Percentiles rank a stretch among this genome's conserved stretches.
These are phyloP conservation scores for Trichosporon sp. DNA, from an alignment of 1,284 basidiomycete species.

Conservation along the genomic window DNA sequence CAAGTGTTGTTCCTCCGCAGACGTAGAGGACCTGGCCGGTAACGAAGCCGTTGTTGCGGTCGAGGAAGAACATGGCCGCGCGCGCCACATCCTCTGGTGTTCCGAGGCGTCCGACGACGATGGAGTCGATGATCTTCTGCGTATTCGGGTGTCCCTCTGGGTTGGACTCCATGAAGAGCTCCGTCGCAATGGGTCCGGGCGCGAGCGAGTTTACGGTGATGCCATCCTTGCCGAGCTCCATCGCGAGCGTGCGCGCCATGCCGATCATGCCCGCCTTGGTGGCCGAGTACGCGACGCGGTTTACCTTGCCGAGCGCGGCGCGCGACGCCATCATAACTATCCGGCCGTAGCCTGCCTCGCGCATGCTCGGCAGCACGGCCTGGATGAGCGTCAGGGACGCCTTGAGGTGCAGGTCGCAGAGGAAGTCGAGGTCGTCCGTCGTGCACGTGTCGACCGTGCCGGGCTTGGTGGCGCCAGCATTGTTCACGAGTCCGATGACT, in stretches of 20 bases:
- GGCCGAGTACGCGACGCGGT: conserved; percentile 84
- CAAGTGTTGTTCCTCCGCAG: conserved; percentile 17
- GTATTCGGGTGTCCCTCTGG: conserved; percentile 49
- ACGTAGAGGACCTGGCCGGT: conserved; percentile 20
- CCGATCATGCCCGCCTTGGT: conserved; percentile 79
- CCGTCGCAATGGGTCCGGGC: conserved; percentile 87
- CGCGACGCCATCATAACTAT: conserved; percentile 19
- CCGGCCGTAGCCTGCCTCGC: conserved; percentile 10
- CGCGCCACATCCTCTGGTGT: conserved; percentile 74
- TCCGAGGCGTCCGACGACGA: conserved; percentile 87
- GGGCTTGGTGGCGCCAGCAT: conserved; percentile 19
- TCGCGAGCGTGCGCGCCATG: conserved; percentile 56
- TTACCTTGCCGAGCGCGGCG: conserved; percentile 36
- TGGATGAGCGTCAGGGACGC: conserved; percentile 10
- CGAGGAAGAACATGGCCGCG: conserved; percentile 81
- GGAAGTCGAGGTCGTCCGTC: conserved; percentile 48
- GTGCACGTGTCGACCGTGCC: conserved; percentile 23
- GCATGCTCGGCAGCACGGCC: conserved; percentile 10
- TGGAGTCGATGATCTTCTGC: conserved; percentile 84
- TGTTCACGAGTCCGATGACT: conserved; percentile 20
- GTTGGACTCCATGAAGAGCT: conserved; percentile 53
- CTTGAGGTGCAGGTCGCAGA: conserved; percentile 74
- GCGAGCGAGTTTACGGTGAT: conserved; percentile 84
- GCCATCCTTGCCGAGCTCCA: conserved; percentile 72
- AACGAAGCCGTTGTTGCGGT: conserved; percentile 10